phyloP scores from a whole-genome alignment of 495 filamentous ascomycete genomes.

The Tirmania nivea region DNA sequence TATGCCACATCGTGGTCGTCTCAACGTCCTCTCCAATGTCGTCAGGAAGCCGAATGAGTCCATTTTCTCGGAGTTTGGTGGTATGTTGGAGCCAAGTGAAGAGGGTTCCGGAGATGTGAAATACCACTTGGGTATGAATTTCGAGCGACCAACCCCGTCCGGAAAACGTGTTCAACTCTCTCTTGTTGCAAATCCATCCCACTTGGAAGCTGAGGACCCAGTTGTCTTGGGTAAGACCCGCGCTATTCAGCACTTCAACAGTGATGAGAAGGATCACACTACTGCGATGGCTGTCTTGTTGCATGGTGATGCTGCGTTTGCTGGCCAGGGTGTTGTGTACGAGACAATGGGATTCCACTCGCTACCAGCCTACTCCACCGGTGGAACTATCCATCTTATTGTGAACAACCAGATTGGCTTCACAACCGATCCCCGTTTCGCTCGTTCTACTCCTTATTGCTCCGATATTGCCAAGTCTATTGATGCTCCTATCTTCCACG shows the following conservation, averaged over 20 bases:
- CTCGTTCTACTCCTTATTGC: conserved; percentile 94
- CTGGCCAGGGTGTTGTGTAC: conserved; percentile 89
- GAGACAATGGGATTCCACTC: conserved; percentile 96
- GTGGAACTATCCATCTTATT: conserved; percentile 88
- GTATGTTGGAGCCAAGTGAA: conserved; percentile 67
- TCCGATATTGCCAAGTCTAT: conserved; percentile 98
- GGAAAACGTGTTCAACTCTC: conserved; percentile 97
- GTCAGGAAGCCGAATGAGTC: conserved; percentile 98
- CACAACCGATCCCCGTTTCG: conserved; percentile 94
- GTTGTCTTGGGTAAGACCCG: conserved; percentile 94
- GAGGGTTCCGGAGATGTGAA: conserved; percentile 98
- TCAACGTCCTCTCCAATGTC: conserved; percentile 95
- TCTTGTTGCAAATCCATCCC: conserved; percentile 92
- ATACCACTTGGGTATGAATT: conserved; percentile 99
- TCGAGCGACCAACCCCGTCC: conserved; percentile 92
- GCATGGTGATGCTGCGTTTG: conserved; percentile 94
- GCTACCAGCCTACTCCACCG: conserved; percentile 85
- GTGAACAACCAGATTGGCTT: conserved; percentile 99
- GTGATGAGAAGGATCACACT: conserved; percentile 66
- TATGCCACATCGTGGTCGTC: conserved; percentile 96
- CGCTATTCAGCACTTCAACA: conserved; percentile 97
- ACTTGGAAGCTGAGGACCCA: conserved; percentile 94
- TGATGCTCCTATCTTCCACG: conserved; percentile 95
- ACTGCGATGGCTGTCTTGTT: conserved; percentile 88
- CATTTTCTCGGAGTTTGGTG: conserved; percentile 95